Evolutionary conservation across 1,284 basidiomycete genomes (phyloP), one percentile per base, ranked within the genome.

Genomic region (Malassezia brasiliensis): DNA sequence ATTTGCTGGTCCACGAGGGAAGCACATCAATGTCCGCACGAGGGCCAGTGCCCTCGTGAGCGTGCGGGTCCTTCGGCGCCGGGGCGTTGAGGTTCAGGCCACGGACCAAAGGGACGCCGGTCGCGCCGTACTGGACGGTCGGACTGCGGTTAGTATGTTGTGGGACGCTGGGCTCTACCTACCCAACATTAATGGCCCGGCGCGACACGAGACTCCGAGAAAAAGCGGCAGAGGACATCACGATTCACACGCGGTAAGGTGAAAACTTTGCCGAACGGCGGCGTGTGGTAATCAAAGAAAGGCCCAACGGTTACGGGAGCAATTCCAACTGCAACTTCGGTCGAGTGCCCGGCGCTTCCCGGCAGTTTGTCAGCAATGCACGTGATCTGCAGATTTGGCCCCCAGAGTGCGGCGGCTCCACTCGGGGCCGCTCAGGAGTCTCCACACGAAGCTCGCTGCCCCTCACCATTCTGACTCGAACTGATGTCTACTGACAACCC

Each of bases 111-210:
- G 88, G 87, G 17, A 85, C 78, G 58, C 87, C 87, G 41, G 81
- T 83, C 39, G 88, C 80, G 60, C 87, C 81, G 9, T 82, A 79
- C 74, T 86, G 83, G 64, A 87, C 83, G 45, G 88, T 88, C 56
- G 88, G 86, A 40, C 54, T 56, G 38, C n/a, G 38, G 48, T 46
- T n/a, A 45, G 47, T 11, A 28, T 3, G 15, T 11, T 11, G n/a
- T 3, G 4, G 12, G 7, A n/a, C 15, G 10, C 15, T 22, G 15
- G 32, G 22, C 38, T 20, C 47, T 28, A 57, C 55, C 11, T 57
- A 57, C 55, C 44, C 45, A n/a, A 57, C 45, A 19, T 57, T 57
- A 11, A 49, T 44, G 3, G 50, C 50, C 44, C 46, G 50, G 37
- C 55, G 55, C 44, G 55, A 57, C 30, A 52, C 46, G 32, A 57